Evolutionary conservation across 1,284 basidiomycete genomes (phyloP), one percentile per base, ranked within the genome.

Genomic region (Pyrrhoderma lamaoense): DNA sequence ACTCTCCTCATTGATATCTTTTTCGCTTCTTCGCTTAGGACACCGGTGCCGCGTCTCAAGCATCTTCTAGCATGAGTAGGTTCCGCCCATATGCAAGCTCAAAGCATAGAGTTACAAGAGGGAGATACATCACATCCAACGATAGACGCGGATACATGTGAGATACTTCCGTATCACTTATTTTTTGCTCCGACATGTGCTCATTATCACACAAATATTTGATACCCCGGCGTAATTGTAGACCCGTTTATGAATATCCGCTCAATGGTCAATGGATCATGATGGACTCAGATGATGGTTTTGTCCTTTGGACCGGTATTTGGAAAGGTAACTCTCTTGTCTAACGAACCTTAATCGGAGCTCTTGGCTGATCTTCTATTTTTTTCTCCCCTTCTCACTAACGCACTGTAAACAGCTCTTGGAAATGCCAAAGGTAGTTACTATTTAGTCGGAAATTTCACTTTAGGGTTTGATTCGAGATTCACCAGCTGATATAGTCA

Each of bases 221-320:
- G 8, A 40, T 18, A 5, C 27, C 5, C 27, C 27, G 27, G 27
- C 27, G 11, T 31, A 31, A 5, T 31, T 31, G 22, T 60, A 89
- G 86, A 55, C 87, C 88, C 11, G 88, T 91, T 8, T 90, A 88
- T 61, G 88, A 91, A 65, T 91, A 91, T 60, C 88, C 87, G 2
- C 71, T 91, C 52, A 89, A 89, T 57, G 85, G 82, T 13, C 88
- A 90, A 64, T 91, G 88, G 86, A 89, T 91, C 61, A 91, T 91
- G 88, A 88, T 91, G 79, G 89, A 91, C 69, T 86, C 87, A 64
- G 89, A 91, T 64, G 87, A 90, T 63, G 88, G 87, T 2, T 90
- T 89, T 63, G 82, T 90, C 56, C 70, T 89, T 11, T 89, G 87
- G 87, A 90, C 88, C 2, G 87, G 88, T 11, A 90, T 90, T 51